Base-by-base conservation (phyloP, 2,329 filamentous ascomycete species). In the Orbilia javanica region DNA sequence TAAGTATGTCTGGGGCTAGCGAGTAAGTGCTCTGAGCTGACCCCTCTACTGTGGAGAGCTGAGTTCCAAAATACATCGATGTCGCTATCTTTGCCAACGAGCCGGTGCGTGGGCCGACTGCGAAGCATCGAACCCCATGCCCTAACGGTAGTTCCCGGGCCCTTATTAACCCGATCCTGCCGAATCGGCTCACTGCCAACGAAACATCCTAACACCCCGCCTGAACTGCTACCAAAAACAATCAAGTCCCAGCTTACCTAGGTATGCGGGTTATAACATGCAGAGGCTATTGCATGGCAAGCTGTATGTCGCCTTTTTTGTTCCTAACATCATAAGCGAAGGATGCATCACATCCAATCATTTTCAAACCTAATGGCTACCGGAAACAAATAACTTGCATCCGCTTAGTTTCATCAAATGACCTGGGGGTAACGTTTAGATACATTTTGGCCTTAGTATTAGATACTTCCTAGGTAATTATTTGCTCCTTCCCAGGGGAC, bases 361-460 rank as follows among this genome's bases (percentile, higher is more conserved):
- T 60, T 29, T 57, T 66, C 31, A 31, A 65, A 66, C 64, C 66
- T 57, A 63, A n/a, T 62, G 65, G 48, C 29, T 63, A 68, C 68
- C 72, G 72, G 72, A 76, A 69, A 76, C 65, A 69, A 76, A 55
- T 29, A 68, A 48, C 70, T 62, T 74, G 70, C 70, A 68, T 75
- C 71, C 71, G 71, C 64, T 69, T 66, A 57, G 65, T 69, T 70
- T 63, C 53, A 69, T 68, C 69, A 73, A 50, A 73, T 73, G 69
- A 73, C 69, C 69, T 60, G 48, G 50, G 27, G 64, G 66, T 62
- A 71, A 71, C 69, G 48, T 70, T 52, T 48, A 71, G 34, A 42
- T 60, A 50, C 57, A 46, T 60, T 39, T 60, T 60, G 55, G 20
- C 25, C 34, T n/a, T 42, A 27, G 34, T 60, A 42, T 18, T 25